Evolutionary conservation across 176 grass and related monocot species (phyloP), one percentile per base, ranked within the genome.

Genomic region (Oryza meridionalis): DNA sequence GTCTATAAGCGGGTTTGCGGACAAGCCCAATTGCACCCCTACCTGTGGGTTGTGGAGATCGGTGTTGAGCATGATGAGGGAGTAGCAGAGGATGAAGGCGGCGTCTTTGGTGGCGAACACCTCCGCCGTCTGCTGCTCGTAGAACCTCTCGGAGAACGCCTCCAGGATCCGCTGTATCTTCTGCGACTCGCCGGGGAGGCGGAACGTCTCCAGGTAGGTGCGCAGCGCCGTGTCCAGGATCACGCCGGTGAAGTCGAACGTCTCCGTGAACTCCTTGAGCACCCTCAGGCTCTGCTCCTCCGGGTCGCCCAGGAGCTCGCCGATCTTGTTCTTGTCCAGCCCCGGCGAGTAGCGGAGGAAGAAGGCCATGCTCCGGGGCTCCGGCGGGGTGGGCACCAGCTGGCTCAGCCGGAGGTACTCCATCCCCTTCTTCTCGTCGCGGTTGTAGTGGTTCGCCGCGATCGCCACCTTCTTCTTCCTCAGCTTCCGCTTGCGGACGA

Each of bases 51-150:
- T 98, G 91, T 95, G 96, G 40, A 90, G 96, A 61, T 98, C 91
- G 47, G 96, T 98, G 87, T 98, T 98, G 75, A 98, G 93, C 96
- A 98, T 98, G 81, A 98, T 98, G 77, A 98, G 70, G 2, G 93
- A 95, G 91, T 98, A 98, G 82, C 89, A 95, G 31, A 93, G 89
- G 89, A 93, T 89, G 86, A 98, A 90, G 1, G 92, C 93, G 0
- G 92, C 96, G 73, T 98, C 96, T 78, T 95, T 95, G 50, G 84
- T 90, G 29, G 79, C 91, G 82, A 98, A 98, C 33, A 95, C 85
- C 14, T 69, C 89, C 4, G 77, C n/a, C 0, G 89, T 72, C 81
- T 95, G 91, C 66, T 98, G 93, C 85, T 95, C 96, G 55, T 77
- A 98, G 82, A 94, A 95, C 0, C 88, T 88, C 79, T 93, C 93